Conservation (phyloP, 106 monocot genomes). For the Dendrobium nobile region DNA sequence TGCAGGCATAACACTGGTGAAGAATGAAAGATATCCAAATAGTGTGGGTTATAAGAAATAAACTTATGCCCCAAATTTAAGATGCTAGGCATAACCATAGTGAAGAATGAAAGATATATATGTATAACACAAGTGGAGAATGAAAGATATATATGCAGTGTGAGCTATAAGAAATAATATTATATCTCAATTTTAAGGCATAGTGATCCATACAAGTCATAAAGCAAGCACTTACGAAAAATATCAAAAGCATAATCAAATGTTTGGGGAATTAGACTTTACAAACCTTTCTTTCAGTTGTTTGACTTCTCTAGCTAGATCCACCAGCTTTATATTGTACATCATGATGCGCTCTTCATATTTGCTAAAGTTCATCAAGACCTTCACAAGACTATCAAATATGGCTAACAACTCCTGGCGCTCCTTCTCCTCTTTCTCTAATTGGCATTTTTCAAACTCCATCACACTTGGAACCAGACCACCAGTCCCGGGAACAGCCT, state of each 20-base stretch:
- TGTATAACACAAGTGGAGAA: background rate
- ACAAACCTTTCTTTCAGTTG: conserved; percentile 31
- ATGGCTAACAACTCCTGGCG: conserved; percentile 24
- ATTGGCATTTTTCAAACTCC: conserved; percentile 53
- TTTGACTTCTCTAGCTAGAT: conserved; percentile 20
- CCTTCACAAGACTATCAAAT: conserved; percentile 42
- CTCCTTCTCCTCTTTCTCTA: conserved; percentile 43
- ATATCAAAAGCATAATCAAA: conserved; percentile 5
- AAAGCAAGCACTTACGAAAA: background rate
- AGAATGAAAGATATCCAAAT: background rate
- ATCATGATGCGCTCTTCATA: conserved; percentile 13
- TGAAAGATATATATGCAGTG: background rate
- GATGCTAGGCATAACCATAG: background rate
- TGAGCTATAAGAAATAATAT: background rate
- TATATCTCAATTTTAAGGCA: background rate
- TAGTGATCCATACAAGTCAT: background rate
- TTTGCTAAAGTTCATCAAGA: conserved; percentile 33
- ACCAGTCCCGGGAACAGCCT: conserved; percentile 55
- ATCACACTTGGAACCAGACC: conserved; percentile 54
- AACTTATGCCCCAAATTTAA: background rate
- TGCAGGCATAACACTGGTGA: background rate
- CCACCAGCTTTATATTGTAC: conserved; percentile 20
- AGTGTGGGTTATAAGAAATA: background rate
- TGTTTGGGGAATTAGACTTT: conserved; percentile 6
- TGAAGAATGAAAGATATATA: background rate